Evolutionary conservation across 345 rosid species (phyloP), one percentile per base, ranked within the genome.

Genomic region (Ceriops decandra): DNA sequence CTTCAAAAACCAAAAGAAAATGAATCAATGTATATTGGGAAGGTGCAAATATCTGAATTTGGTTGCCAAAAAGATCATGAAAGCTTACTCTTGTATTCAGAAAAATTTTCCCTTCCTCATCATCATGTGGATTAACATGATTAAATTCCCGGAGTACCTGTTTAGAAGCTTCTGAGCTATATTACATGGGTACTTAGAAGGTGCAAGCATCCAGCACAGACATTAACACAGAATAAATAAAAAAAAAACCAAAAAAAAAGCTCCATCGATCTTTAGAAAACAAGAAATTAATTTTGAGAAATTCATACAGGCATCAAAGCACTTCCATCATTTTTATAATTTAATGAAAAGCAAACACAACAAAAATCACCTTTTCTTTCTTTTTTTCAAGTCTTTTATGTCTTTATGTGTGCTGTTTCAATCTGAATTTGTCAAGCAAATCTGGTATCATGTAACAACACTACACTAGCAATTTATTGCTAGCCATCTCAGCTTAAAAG

Each of bases 41-140:
- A 51, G 33, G 62, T 54, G 36, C 42, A n/a, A 28, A 36, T 30
- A 16, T 22, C 24, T 53, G 32, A 1, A 63, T 60, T 13, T 53
- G 17, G 7, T 24, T 36, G 16, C 16, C 32, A 22, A 6, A 27
- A 71, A 52, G 26, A 22, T 28, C 42, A 13, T 30, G 51, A 21
- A 62, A 22, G 38, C 93, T 76, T 76, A 95, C 98, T 80, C 97
- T 82, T 68, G 91, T 77, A 49, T 84, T 82, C 52, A 74, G 73
- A 84, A 95, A 95, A 62, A 85, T 73, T 79, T 90, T 95, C 67
- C 96, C 99, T 69, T 91, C 99, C 62, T 90, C 97, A 0, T 95
- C 97, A 69, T 92, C 96, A 80, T 90, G 99, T 33, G 99, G 97
- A 70, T 95, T 88, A 42, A 90, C 99, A 75, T 95, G 99, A 85